phyloP scores from a whole-genome alignment of 345 rosid genomes.

The Hibiscus tridactylites region DNA sequence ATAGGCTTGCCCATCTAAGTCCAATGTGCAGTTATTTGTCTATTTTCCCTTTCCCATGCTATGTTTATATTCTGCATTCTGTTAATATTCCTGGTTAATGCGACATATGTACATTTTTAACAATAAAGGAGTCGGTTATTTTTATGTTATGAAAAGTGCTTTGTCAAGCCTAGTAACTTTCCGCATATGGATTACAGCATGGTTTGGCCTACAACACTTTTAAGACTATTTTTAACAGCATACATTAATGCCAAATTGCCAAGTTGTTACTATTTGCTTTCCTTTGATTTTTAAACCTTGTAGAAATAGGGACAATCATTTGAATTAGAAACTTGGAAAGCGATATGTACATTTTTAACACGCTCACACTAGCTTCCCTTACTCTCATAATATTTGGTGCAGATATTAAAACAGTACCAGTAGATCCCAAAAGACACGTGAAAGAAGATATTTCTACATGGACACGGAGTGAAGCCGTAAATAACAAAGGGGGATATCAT shows the following conservation, averaged over 20 bases:
- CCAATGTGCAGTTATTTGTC: neutral
- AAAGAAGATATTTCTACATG: constrained; percentile 12
- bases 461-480: constrained; percentile 6
- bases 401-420: constrained; percentile 1
- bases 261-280: too few relatives aligned
- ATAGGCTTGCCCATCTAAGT: neutral
- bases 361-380: neutral
- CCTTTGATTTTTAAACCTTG: too few relatives aligned
- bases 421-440: constrained; percentile 9
- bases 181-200: neutral
- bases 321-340: neutral
- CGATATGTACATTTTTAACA: too few relatives aligned
- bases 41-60: neutral
- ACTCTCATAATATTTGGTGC: constrained; percentile 11
- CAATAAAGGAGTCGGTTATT: neutral
- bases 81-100: neutral
- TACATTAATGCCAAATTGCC: neutral
- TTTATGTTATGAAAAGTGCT: neutral
- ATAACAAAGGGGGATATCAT: neutral
- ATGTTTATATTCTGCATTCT: neutral
- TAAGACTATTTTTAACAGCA: neutral
- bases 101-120: neutral
- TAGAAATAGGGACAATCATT: neutral
- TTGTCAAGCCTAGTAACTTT: neutral
- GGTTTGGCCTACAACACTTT: neutral